Evolutionary conservation across 441 rosid genomes (phyloP).

Genomic region (Gossypium trilobum): DNA sequence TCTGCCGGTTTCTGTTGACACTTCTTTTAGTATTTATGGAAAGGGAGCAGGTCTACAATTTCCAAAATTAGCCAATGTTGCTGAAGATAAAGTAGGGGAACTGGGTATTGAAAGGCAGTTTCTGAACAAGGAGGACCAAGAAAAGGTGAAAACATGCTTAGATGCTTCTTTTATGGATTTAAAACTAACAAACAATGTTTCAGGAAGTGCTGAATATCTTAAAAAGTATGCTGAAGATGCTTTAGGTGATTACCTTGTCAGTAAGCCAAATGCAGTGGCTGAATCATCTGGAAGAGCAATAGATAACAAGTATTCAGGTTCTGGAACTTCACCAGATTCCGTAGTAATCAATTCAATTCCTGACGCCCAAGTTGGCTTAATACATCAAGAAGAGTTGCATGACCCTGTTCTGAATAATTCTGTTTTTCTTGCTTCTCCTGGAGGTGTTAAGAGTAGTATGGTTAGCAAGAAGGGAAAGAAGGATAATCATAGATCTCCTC

Average conservation of each 20-base stretch:
- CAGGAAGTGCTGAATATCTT: slow-evolving; percentile 24
- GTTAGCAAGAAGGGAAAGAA: slow-evolving; percentile 40
- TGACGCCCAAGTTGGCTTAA: slow-evolving; percentile 40
- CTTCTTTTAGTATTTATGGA: slow-evolving; percentile 18
- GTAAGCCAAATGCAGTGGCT: slow-evolving; percentile 27
- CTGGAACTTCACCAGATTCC: slow-evolving; percentile 98
- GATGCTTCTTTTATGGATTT: slow-evolving; percentile 27
- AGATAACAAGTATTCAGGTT: slow-evolving; percentile 40
- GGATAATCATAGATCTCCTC: slow-evolving; percentile 29
- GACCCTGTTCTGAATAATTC: slow-evolving; percentile 32
- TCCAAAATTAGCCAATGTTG: slow-evolving; percentile 21
- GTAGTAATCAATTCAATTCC: slow-evolving; percentile 73
- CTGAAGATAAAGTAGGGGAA: slow-evolving; percentile 29
- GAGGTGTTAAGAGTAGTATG: slow-evolving; percentile 23
- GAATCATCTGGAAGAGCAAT: slow-evolving; percentile 33
- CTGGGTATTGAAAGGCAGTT: slow-evolving; percentile 25
- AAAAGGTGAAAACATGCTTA: slow-evolving; percentile 21
- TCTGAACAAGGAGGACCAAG: slow-evolving; percentile 24
- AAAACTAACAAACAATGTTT: slow-evolving; percentile 24
- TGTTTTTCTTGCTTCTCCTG: slow-evolving; percentile 23
- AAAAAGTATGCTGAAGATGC: slow-evolving; percentile 37
- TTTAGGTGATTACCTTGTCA: slow-evolving; percentile 26
- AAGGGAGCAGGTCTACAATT: slow-evolving; percentile 27
- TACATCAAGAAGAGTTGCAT: slow-evolving; percentile 34
- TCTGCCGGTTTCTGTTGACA: slow-evolving; percentile 28